phyloP scores from a whole-genome alignment of 179 eudicot species.

The Corrigiola litoralis region DNA sequence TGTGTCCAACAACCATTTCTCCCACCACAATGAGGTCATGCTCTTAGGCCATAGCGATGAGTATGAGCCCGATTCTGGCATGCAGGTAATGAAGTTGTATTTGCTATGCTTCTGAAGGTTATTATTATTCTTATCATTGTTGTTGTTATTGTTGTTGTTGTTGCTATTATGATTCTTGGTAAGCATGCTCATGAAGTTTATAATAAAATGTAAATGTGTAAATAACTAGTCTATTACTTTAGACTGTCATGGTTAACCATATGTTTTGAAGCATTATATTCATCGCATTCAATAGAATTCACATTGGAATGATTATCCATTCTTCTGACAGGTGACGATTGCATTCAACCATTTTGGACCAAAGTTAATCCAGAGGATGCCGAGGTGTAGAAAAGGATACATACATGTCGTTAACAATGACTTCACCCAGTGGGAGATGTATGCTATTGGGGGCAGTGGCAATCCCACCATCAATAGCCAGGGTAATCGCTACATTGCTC shows the following conservation, averaged over 20 bases:
- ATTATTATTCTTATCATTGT: no score
- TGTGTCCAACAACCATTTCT: conserved; percentile 70
- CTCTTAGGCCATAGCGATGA: conserved; percentile 72
- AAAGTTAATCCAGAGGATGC: conserved; percentile 78
- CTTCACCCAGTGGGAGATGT: conserved; percentile 86
- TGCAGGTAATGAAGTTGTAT: conserved; percentile 50
- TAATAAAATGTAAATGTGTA: no score
- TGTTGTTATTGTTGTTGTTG: no score
- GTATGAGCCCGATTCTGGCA: conserved; percentile 67
- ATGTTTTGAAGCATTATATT: no score
- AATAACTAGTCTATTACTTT: no score
- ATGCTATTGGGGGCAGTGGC: conserved; percentile 85
- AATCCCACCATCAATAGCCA: conserved; percentile 89
- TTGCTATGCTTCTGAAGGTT: no score
- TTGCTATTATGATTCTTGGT: no score
- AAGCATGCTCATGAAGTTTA: no score
- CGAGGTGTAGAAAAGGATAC: conserved; percentile 78
- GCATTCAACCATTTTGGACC: conserved; percentile 79
- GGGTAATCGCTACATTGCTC: conserved; percentile 84
- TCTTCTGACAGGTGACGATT: conserved; percentile 48
- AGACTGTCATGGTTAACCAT: no score
- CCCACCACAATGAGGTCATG: conserved; percentile 91
- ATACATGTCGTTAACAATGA: conserved; percentile 86
- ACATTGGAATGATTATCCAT: no score
- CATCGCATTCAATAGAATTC: no score